Base-by-base conservation (phyloP, 176 grass and related monocot species). In the Microstegium vimineum region DNA sequence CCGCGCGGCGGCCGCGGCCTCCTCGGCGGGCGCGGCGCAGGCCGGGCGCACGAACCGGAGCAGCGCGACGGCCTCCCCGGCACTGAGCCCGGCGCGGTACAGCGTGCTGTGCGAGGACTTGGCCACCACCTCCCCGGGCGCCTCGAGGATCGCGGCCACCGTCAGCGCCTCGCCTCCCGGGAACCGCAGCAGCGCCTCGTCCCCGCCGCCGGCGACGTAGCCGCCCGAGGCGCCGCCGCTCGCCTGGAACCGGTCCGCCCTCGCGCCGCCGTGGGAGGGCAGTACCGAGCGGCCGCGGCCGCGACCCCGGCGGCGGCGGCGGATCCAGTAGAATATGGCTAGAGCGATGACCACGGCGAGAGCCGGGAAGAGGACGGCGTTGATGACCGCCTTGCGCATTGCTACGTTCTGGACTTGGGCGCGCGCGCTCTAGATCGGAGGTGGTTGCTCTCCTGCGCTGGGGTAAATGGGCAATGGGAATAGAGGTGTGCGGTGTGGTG, bases 41-140 rank as follows among this genome's bases (percentile, higher is more conserved):
- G 79, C 88, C 0, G 92, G 92, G 12, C 92, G 83, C 54, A 97
- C 63, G 83, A 97, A 97, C 35, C 94, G 88, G 77, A 97, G 88
- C 83, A 94, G 76, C 59, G 91, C 90, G 30, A 87, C 84, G 10
- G 87, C 71, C 41, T 85, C 51, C 77, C 74, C 85, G 25, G 79
- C 72, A 76, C 82, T 77, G 54, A 97, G 81, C 4, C 86, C 85
- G 17, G 95, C 95, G 86, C 92, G 87, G 90, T 97, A 97, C 33
- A 94, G 81, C 71, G 95, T 94, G 76, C 88, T 91, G 82, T 94
- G 89, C 32, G 80, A 75, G 17, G 90, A 97, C 82, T 97, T 97
- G 73, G 90, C 88, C 10, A 97, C 84, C 73, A 97, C 95, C 86
- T 97, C 95, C 18, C 94, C 94, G 31, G 94, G 94, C 31, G 94